Evolutionary conservation across 2,329 filamentous ascomycete species (phyloP), one percentile per base, ranked within the genome.

Genomic region (Fusarium pilosicola): DNA sequence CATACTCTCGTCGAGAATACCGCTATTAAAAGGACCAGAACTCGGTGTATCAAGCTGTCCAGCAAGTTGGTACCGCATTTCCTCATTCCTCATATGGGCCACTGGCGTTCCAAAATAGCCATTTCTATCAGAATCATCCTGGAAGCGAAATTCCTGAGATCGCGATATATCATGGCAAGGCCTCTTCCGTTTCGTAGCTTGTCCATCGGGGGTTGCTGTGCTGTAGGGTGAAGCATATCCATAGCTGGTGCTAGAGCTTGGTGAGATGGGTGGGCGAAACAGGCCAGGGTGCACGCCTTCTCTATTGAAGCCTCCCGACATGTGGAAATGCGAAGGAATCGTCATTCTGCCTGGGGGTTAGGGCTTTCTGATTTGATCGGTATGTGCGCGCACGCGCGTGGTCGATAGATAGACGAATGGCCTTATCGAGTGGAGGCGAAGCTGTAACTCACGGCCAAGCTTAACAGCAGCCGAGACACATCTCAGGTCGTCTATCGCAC

Each of bases 21-120:
- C 81, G 55, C 79, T 78, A 28, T 81, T 78, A 5, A 77, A 76
- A 14, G 71, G 70, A 9, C 76, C 79, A 42, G 79, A 79, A n/a
- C 78, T 81, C 0, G 86, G 86, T 1, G 86, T 87, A 55, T 86
- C 84, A 56, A 89, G 86, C 76, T 88, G 86, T 24, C 88, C 88
- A 12, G 87, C 88, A 15, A 90, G 81, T 5, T 85, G 84, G 70
- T 90, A 90, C 58, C 80, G 75, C 74, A 65, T 74, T 59, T 64
- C 70, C 54, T 63, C 70, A 57, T 59, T 63, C 52, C 62, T 49
- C 51, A 56, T 62, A 46, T 66, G 77, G n/a, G 64, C 55, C 41
- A 64, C 58, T 32, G 73, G 76, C 24, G 71, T 74, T 45, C 68
- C 76, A 65, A 77, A 77, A 61, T 73, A 76, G 30, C 71, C 51